phyloP scores from a whole-genome alignment of 352 stramenopile genomes.

The Phytophthora aleatoria region DNA sequence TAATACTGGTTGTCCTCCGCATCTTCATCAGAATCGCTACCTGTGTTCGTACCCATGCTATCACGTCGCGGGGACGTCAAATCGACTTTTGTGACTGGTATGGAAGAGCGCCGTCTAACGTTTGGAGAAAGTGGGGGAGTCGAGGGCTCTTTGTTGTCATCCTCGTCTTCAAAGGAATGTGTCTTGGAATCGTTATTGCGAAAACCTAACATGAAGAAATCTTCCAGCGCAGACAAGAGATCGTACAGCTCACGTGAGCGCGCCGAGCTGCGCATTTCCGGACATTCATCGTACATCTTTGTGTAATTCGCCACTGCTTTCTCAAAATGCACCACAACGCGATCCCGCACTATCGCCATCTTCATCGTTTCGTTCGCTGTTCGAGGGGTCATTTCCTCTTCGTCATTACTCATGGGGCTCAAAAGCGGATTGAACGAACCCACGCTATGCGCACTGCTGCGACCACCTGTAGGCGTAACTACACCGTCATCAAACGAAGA shows the following conservation, averaged over 20 bases:
- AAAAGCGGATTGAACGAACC: constrained; percentile 32
- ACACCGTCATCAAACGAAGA: constrained; percentile 35
- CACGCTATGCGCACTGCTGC: constrained; percentile 18
- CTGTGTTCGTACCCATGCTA: constrained; percentile 25
- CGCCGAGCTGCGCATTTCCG: constrained; percentile 70
- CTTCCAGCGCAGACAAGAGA: constrained; percentile 70
- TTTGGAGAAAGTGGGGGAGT: constrained; percentile 34
- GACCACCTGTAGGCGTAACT: constrained; percentile 26
- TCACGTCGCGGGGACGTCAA: constrained; percentile 21
- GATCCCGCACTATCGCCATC: constrained; percentile 47
- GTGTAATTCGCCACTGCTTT: constrained; percentile 63
- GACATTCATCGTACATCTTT: constrained; percentile 61
- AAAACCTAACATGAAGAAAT: constrained; percentile 73
- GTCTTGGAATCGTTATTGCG: constrained; percentile 26
- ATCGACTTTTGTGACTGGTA: constrained; percentile 22
- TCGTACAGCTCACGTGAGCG: constrained; percentile 72
- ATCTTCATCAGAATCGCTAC: constrained; percentile 27
- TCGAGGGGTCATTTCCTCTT: constrained; percentile 17
- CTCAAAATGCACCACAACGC: constrained; percentile 58
- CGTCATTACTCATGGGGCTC: constrained; percentile 23
- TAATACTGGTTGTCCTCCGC: constrained; percentile 53
- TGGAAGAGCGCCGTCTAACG: constrained; percentile 19
- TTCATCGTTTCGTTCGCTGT: constrained; percentile 16
- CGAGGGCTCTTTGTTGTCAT: constrained; percentile 17
- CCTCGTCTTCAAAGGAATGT: constrained; percentile 27